Conservation (phyloP, 78 protist species). For the Pelomyxa schiedti region DNA sequence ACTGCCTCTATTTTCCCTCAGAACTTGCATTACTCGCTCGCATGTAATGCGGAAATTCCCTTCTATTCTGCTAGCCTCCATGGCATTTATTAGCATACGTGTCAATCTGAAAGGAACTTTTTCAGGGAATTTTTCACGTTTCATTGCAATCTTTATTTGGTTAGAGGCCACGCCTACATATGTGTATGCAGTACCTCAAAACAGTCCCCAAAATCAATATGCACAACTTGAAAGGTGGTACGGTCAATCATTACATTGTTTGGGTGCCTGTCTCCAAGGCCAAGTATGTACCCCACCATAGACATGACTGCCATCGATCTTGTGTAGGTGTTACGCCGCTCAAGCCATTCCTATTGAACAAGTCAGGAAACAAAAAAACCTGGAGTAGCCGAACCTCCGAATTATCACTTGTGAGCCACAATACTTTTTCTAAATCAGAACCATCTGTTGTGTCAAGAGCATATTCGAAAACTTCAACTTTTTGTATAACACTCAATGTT, state of each 20-base stretch:
- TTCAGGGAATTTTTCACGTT: constrained; percentile 9
- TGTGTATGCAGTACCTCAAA: constrained; percentile 1
- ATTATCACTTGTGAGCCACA: background rate
- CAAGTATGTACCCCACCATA: constrained; percentile 67
- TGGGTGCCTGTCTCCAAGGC: constrained; percentile 74
- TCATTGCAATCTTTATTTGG: constrained; percentile 4
- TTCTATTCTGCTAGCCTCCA: constrained; percentile 77
- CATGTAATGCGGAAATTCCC: constrained; percentile 89
- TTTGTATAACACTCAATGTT: background rate
- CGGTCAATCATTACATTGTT: constrained; percentile 59
- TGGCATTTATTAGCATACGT: constrained; percentile 5
- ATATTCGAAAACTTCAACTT: background rate
- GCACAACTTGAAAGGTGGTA: constrained; percentile 55
- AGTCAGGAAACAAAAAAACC: background rate
- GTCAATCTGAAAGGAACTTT: constrained; percentile 6
- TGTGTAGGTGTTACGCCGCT: constrained; percentile 4
- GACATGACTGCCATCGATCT: constrained; percentile 70
- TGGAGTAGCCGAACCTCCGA: constrained; percentile 14
- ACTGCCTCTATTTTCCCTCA: constrained; percentile 77
- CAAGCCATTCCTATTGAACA: background rate
- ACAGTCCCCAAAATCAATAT: constrained; percentile 88
- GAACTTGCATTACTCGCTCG: constrained; percentile 73
- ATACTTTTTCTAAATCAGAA: background rate
- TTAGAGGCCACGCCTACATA: background rate
- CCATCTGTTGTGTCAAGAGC: constrained; percentile 2